Base-by-base conservation (phyloP, 805 yeast species). In the Candida montana region DNA sequence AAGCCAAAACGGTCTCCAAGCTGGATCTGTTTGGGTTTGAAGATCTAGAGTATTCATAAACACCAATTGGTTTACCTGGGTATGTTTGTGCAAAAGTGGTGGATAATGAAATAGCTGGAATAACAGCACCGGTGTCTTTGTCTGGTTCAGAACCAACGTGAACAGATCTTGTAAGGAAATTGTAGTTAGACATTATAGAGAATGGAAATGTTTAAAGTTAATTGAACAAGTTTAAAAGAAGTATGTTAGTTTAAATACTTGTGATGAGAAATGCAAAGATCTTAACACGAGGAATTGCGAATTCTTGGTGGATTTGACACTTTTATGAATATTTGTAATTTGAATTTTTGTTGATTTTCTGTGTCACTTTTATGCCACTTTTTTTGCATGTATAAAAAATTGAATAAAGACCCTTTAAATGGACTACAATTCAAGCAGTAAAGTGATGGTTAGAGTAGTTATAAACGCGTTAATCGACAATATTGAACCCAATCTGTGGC, bases 11-110 rank as follows among this genome's bases (percentile, higher is more conserved):
- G 39, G 65, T 68, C 66, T 87, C 95, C 48, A 86, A 80, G 60
- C 78, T 80, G 61, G 78, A 80, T 68, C 95, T 79, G 75, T 86
- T 87, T 47, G 95, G 95, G 65, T 86, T 86, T 49, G 82, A 79
- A 23, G 91, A 82, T 63, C 95, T 74, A 16, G 95, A 83, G 68
- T 86, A 86, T 62, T 87, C 95, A 66, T 79, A 87, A 34, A 64
- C 71, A 37, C 95, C 95, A 35, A 87, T 59, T 44, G 95, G 95
- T 53, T 74, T 66, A 38, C 87, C 77, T 41, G 95, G 95, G 48
- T 79, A 77, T 39, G 74, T 63, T 65, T 86, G 95, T 39, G 87
- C 90, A 68, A 81, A 86, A 31, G 95, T 86, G 48, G 95, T 86
- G 37, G 90, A 81, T 49, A 86, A 70, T 31, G 93, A 83, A 52